Conservation (phyloP, 129 eudicot species). For the carrot (Daucus carota) region DH1_v3.0 NC_030381.2:53264001-53264500, state of each 20-base stretch:
- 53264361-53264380: slow-evolving; percentile 84
- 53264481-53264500: background rate
- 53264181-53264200: slow-evolving; percentile 67
- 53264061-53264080: slow-evolving; percentile 28
- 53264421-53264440: slow-evolving; percentile 24
- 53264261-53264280: slow-evolving; percentile 31
- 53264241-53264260: slow-evolving; percentile 16
- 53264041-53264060: slow-evolving; percentile 17
- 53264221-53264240: slow-evolving; percentile 60
- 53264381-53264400: slow-evolving; percentile 51
- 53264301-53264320: slow-evolving; percentile 37
- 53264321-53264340: slow-evolving; percentile 68
- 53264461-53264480: background rate
- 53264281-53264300: slow-evolving; percentile 79
- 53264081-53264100: slow-evolving; percentile 54
- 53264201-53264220: slow-evolving; percentile 87
- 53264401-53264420: slow-evolving; percentile 42
- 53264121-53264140: slow-evolving; percentile 26
- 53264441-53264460: background rate
- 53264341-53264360: slow-evolving; percentile 73
- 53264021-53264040: background rate
- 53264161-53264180: slow-evolving; percentile 59
- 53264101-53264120: slow-evolving; percentile 47
- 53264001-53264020: background rate
- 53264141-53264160: slow-evolving; percentile 50